Percentiles rank a stretch among this genome's conserved stretches.
phyloP scores from a whole-genome alignment of 108 stramenopile genomes.

The Conticribra weissflogii region DNA sequence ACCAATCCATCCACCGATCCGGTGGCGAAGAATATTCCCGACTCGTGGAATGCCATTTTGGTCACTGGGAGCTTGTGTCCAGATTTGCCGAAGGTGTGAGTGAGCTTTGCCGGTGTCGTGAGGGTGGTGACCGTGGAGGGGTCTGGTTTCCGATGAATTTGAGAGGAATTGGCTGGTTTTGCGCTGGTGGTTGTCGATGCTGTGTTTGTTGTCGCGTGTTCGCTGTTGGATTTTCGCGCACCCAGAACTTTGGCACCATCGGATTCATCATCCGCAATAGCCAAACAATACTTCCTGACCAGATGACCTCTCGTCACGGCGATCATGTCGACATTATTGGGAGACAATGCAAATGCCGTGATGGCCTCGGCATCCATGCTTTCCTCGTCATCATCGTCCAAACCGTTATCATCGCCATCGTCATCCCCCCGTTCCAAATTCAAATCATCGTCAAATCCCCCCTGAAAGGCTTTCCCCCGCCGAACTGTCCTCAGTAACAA shows the following conservation, averaged over 20 bases:
- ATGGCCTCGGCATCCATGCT: constrained; percentile 79
- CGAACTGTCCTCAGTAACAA: constrained; percentile 54
- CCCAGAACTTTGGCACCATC: not conserved
- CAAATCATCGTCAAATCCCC: constrained; percentile 17
- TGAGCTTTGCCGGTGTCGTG: constrained; percentile 42
- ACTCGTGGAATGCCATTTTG: constrained; percentile 68
- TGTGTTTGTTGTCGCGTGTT: not conserved
- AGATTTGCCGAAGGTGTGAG: constrained; percentile 67
- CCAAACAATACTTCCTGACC: constrained; percentile 66
- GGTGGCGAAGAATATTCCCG: constrained; percentile 81
- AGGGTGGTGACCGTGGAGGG: constrained; percentile 27
- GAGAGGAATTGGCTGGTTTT: not conserved
- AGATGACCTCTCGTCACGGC: constrained; percentile 72
- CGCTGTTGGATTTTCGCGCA: no score
- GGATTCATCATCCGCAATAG: constrained; percentile 16
- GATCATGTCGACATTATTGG: constrained; percentile 65
- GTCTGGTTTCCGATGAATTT: constrained; percentile 2
- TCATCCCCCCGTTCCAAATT: constrained; percentile 36
- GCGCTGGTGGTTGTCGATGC: not conserved
- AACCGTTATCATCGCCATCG: constrained; percentile 5
- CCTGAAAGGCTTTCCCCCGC: constrained; percentile 27
- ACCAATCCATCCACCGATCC: constrained; percentile 86
- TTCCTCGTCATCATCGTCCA: constrained; percentile 77
- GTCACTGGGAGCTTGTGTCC: constrained; percentile 83
- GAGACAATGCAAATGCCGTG: constrained; percentile 70